A percentile compares a stretch with the other conserved stretches of the same genome.
Evolutionary conservation across 140 eudicot genomes (phyloP).

Genomic region (Cichorium intybus): DNA sequence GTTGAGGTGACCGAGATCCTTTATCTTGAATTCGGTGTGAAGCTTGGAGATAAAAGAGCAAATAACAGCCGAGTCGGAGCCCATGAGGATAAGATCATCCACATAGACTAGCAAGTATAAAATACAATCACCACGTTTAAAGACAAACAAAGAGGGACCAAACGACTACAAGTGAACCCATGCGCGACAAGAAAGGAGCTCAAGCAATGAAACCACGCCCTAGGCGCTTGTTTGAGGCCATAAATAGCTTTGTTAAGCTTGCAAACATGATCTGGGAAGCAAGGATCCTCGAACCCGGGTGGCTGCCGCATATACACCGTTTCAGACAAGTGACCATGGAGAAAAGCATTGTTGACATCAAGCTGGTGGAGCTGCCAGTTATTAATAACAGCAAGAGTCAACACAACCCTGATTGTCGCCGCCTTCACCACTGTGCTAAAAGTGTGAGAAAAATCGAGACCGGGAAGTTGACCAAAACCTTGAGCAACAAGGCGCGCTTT

Average conservation of each 20-base stretch:
- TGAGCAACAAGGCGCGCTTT: not conserved
- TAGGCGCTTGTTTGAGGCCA: not conserved
- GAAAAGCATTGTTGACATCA: no score
- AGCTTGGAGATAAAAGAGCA: not conserved
- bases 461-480: not conserved
- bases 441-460: not conserved
- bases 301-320: no score
- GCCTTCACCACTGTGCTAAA: not conserved
- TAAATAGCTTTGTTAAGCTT: not conserved
- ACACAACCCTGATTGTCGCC: no score
- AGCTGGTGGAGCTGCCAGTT: no score
- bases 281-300: no score
- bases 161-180: not conserved
- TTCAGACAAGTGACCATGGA: no score
- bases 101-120: not conserved
- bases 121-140: not conserved
- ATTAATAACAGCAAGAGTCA: no score
- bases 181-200: not conserved
- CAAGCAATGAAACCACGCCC: not conserved
- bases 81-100: not conserved
- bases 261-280: not conserved
- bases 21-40: no score
- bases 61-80: not conserved
- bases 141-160: constrained; percentile 1
- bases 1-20: no score